A percentile compares a stretch with the other conserved stretches of the same genome.
These are phyloP conservation scores for Cyclostephanos tholiformis DNA, from an alignment of 108 stramenopile species.

Conservation along the genomic window DNA sequence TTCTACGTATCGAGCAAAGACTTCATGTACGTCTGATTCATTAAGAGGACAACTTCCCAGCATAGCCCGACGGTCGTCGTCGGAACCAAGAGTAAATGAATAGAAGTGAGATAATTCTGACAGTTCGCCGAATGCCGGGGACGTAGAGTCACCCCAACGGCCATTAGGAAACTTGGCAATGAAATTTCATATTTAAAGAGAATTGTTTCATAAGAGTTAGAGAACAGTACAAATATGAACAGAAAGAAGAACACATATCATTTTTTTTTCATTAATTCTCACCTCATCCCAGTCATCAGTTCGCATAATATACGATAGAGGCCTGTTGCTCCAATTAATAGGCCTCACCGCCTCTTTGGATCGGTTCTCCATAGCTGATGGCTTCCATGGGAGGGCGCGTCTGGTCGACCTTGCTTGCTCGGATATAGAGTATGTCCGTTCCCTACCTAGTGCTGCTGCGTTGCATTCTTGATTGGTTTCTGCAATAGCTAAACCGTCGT, in stretches of 20 bases:
- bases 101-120: constrained; percentile 89
- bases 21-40: constrained; percentile 87
- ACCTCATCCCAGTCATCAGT: constrained; percentile 96
- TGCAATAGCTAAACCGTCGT: background rate
- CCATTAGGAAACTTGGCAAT: constrained; percentile 57
- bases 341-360: constrained; percentile 90
- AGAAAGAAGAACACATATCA: background rate
- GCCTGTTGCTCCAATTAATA: constrained; percentile 98
- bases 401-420: constrained; percentile 24
- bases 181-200: background rate
- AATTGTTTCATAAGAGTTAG: background rate
- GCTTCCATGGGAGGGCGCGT: constrained; percentile 78
- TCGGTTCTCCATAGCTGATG: constrained; percentile 70
- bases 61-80: constrained; percentile 90
- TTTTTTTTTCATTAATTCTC: background rate
- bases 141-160: constrained; percentile 91
- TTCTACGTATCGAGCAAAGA: constrained; percentile 92
- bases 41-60: constrained; percentile 84
- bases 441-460: constrained; percentile 17
- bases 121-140: constrained; percentile 94
- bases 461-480: constrained; percentile 4
- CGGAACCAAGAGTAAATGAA: constrained; percentile 76
- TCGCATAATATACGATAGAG: constrained; percentile 89
- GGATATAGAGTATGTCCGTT: constrained; percentile 38
- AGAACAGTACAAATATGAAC: background rate